phyloP scores from a whole-genome alignment of 768 basidiomycete species.

The Rhodocollybia butyracea region DNA sequence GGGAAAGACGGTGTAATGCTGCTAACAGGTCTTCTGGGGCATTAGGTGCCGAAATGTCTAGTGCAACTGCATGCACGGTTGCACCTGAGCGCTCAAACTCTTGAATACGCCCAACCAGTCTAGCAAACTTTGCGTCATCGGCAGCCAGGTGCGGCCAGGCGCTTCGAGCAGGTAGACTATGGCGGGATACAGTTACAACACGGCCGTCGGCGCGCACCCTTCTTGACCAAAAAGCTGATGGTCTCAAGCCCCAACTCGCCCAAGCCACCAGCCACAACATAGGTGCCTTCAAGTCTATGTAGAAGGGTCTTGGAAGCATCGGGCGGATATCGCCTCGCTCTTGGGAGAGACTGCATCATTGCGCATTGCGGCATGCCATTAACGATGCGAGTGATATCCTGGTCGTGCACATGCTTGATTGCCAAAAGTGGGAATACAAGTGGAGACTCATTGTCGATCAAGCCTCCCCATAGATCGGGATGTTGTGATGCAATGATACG shows the following conservation, averaged over 20 bases:
- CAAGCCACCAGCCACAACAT: neutral
- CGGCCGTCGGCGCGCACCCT: conserved; percentile 2
- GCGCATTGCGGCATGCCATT: conserved; percentile 3
- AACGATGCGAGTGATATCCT: neutral
- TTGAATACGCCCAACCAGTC: neutral
- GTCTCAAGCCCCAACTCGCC: conserved; percentile 3
- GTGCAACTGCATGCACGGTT: neutral
- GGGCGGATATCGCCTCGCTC: neutral
- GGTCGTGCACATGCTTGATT: neutral
- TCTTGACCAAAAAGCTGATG: neutral
- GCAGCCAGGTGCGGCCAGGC: neutral
- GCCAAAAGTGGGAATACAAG: neutral
- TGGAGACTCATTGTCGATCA: neutral
- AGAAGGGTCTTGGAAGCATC: neutral
- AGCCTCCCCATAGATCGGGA: neutral
- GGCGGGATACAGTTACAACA: neutral
- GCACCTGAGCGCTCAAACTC: conserved; percentile 3
- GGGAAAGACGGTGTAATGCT: neutral
- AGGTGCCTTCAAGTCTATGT: neutral
- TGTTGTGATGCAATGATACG: neutral
- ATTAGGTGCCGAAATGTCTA: neutral
- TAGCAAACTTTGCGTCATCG: neutral
- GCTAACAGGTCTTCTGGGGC: neutral
- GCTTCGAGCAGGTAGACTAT: neutral
- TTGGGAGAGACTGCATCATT: neutral